Evolutionary conservation across 2,329 filamentous ascomycete genomes (phyloP).

Genomic region (Beauveria brongniartii): DNA sequence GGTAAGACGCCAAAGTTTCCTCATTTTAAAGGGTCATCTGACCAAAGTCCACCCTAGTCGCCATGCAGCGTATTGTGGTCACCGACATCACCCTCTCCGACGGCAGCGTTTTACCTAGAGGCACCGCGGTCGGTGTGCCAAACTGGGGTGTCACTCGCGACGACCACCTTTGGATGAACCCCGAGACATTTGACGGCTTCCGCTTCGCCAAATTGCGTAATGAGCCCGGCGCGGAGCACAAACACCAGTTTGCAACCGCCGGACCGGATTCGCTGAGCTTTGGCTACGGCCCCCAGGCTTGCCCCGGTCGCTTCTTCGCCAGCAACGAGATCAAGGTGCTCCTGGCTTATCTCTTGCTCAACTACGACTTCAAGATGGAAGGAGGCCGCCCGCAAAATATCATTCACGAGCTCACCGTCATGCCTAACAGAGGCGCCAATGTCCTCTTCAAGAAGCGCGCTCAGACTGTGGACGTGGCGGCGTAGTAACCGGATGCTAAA

Average conservation of each 20-base stretch:
- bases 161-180: constrained; percentile 28
- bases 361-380: constrained; percentile 10
- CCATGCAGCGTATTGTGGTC: too few relatives aligned
- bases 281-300: constrained; percentile 45
- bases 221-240: constrained; percentile 17
- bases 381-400: too few relatives aligned
- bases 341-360: constrained; percentile 22
- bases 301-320: constrained; percentile 44
- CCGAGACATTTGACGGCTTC: constrained; percentile 34
- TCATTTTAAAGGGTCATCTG: neutral
- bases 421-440: too few relatives aligned
- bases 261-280: constrained; percentile 30
- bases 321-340: constrained; percentile 43
- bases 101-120: constrained; percentile 34
- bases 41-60: too few relatives aligned
- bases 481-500: too few relatives aligned
- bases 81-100: constrained; percentile 31
- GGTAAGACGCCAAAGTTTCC: constrained; percentile 19
- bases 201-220: constrained; percentile 33
- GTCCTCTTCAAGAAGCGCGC: too few relatives aligned
- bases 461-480: constrained; percentile 12
- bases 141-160: constrained; percentile 33
- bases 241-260: constrained; percentile 20
- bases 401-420: too few relatives aligned
- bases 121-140: constrained; percentile 29